Percentiles rank a stretch among this genome's conserved stretches.
These are phyloP conservation scores for Beta corolliflora DNA, from an alignment of 179 eudicot species.

Conservation along the genomic window DNA sequence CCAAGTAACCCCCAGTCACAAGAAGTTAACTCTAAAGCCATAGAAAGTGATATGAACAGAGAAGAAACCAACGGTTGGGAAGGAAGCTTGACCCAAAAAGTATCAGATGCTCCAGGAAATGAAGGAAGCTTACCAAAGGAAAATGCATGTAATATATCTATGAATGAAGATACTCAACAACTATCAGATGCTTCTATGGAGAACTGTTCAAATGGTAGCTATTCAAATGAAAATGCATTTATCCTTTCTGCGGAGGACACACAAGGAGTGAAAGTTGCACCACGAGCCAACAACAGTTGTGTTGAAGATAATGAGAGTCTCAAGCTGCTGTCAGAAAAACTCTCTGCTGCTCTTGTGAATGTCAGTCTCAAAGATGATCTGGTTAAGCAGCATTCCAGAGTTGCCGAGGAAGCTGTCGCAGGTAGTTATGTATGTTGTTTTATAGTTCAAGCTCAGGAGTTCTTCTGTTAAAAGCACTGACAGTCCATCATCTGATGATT, in stretches of 20 bases:
- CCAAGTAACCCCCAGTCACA: constrained; percentile 24
- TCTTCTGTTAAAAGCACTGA: background rate
- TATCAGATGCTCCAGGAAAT: constrained; percentile 15
- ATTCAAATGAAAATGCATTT: constrained; percentile 27
- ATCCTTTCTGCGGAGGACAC: constrained; percentile 36
- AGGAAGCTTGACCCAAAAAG: constrained; percentile 2
- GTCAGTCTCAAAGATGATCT: constrained; percentile 75
- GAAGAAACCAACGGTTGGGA: constrained; percentile 5
- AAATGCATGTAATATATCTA: constrained; percentile 35
- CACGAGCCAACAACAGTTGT: constrained; percentile 22
- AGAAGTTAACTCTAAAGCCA: constrained; percentile 24
- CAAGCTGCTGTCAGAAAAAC: constrained; percentile 57
- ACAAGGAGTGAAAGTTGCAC: constrained; percentile 41
- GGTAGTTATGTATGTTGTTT: constrained; percentile 41
- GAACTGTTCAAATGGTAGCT: constrained; percentile 1
- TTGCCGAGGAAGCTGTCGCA: constrained; percentile 91
- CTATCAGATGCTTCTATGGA: constrained; percentile 18
- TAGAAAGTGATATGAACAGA: constrained; percentile 11
- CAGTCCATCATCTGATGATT: background rate
- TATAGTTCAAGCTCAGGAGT: background rate
- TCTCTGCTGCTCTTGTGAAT: constrained; percentile 73
- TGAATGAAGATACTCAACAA: constrained; percentile 35
- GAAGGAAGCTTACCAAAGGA: constrained; percentile 18
- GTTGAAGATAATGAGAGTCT: constrained; percentile 42
- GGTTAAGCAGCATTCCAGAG: constrained; percentile 80